These are phyloP conservation scores for Xerocomus amazonicus DNA, from an alignment of 1,284 basidiomycete species.

Conservation along the genomic window DNA sequence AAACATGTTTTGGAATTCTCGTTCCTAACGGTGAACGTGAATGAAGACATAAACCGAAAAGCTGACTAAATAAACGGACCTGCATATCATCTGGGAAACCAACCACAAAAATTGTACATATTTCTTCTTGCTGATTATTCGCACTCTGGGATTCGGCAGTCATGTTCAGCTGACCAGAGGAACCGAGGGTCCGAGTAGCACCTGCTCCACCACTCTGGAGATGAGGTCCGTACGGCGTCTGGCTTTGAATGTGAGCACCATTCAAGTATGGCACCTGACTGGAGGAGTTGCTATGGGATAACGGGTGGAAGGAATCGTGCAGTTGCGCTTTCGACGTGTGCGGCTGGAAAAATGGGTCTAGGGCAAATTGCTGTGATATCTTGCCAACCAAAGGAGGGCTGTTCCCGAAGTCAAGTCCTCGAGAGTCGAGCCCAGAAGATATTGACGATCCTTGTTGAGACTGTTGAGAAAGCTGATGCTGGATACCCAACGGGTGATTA, in stretches of 20 bases:
- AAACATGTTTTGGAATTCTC: conserved; percentile 99
- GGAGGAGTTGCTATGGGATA: conserved; percentile 27
- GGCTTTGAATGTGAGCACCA: conserved; percentile 54
- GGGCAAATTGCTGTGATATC: conserved; percentile 30
- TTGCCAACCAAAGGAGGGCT: conserved; percentile 28
- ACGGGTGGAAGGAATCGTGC: conserved; percentile 34
- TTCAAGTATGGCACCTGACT: conserved; percentile 36
- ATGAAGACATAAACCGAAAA: conserved; percentile 2
- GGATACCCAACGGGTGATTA: conserved; percentile 29
- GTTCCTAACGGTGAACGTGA: conserved; percentile 59
- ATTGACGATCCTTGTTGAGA: conserved; percentile 30
- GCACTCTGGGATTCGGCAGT: conserved; percentile 22
- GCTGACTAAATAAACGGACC: conserved; percentile 47
- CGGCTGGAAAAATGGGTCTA: conserved; percentile 34
- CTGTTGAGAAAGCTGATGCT: conserved; percentile 38
- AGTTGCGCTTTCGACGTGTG: conserved; percentile 31
- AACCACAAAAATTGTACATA: conserved; percentile 97
- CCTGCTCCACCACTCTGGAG: conserved; percentile 42
- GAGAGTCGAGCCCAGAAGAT: conserved; percentile 28
- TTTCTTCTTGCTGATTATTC: conserved; percentile 68
- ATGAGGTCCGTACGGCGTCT: conserved; percentile 71
- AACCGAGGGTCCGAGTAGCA: conserved; percentile 28
- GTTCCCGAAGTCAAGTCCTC: conserved; percentile 32
- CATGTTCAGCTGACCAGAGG: conserved; percentile 24
- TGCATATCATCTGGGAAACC: conserved; percentile 99